Conservation (phyloP, 257 asterid species). For the Salvia splendens region DNA sequence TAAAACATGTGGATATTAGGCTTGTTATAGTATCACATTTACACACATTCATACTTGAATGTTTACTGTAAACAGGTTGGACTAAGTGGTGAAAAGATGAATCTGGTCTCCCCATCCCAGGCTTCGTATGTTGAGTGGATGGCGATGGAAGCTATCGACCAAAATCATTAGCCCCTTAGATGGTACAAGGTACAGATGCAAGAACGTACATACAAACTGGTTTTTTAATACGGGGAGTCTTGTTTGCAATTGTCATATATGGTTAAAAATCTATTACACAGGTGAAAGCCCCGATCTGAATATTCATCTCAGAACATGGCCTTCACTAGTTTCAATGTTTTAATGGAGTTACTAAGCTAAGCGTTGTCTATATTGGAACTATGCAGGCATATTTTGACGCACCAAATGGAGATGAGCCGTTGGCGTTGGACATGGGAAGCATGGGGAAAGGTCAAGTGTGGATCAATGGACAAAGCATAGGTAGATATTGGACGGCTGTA, state of each 20-base stretch:
- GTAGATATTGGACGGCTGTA: slow-evolving; percentile 59
- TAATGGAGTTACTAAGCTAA: neutral
- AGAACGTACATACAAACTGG: neutral
- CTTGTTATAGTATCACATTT: neutral
- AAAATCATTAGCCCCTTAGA: slow-evolving; percentile 52
- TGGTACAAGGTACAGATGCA: slow-evolving; percentile 70
- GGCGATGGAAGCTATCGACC: slow-evolving; percentile 37
- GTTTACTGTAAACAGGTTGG: slow-evolving; percentile 8
- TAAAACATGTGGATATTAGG: neutral
- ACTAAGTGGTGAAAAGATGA: slow-evolving; percentile 18
- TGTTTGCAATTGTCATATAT: too few species aligned
- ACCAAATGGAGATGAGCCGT: slow-evolving; percentile 66
- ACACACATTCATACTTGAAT: neutral
- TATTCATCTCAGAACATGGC: too few species aligned
- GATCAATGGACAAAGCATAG: slow-evolving; percentile 82
- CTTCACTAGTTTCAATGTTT: neutral
- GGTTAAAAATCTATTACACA: too few species aligned
- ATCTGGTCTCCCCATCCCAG: slow-evolving; percentile 22
- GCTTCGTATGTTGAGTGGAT: slow-evolving; percentile 61
- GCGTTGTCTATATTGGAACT: neutral
- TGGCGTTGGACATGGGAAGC: slow-evolving; percentile 69
- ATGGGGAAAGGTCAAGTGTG: slow-evolving; percentile 85
- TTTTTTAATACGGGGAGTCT: neutral
- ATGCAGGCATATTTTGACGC: slow-evolving; percentile 68
- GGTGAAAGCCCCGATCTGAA: too few species aligned